These are phyloP conservation scores for Termitomyces heimii DNA, from an alignment of 768 basidiomycete species.

Conservation along the genomic window DNA sequence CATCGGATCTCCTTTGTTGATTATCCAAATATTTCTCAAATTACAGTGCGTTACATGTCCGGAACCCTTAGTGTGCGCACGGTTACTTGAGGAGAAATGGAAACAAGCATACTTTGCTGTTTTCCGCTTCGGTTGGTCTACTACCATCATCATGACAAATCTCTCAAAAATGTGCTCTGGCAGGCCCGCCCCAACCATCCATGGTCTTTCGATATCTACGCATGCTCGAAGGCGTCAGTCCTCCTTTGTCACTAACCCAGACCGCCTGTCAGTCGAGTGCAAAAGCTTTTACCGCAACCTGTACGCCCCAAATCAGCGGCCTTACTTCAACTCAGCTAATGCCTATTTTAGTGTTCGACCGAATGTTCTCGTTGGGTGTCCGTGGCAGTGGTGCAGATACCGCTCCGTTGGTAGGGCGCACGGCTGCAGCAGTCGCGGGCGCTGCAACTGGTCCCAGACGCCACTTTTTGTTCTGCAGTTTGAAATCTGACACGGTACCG, in stretches of 20 bases:
- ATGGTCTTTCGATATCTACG: constrained; percentile 92
- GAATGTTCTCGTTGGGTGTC: constrained; percentile 84
- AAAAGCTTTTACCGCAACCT: constrained; percentile 80
- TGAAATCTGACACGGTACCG: constrained; percentile 53
- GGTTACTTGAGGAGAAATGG: constrained; percentile 91
- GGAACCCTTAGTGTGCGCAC: constrained; percentile 73
- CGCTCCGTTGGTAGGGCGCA: constrained; percentile 53
- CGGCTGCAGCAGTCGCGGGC: constrained; percentile 58
- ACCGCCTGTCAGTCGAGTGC: constrained; percentile 86
- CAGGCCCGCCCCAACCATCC: constrained; percentile 82
- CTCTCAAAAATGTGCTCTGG: not conserved
- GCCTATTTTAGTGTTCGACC: constrained; percentile 64
- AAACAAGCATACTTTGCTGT: constrained; percentile 81
- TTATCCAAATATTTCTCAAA: not conserved
- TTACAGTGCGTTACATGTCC: constrained; percentile 80
- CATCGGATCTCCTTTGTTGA: not conserved
- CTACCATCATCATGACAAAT: not conserved
- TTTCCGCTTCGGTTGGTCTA: constrained; percentile 68
- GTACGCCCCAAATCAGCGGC: constrained; percentile 34
- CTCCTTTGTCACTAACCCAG: constrained; percentile 80
- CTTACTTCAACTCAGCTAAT: not conserved
- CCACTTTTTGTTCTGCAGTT: constrained; percentile 78
- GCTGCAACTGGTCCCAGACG: constrained; percentile 67
- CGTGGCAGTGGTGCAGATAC: constrained; percentile 70
- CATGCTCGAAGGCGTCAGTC: constrained; percentile 86